Percentiles rank a stretch among this genome's conserved stretches.
Evolutionary conservation across 2,329 filamentous ascomycete genomes (phyloP).

Genomic region (Periglandula ipomoeae): DNA sequence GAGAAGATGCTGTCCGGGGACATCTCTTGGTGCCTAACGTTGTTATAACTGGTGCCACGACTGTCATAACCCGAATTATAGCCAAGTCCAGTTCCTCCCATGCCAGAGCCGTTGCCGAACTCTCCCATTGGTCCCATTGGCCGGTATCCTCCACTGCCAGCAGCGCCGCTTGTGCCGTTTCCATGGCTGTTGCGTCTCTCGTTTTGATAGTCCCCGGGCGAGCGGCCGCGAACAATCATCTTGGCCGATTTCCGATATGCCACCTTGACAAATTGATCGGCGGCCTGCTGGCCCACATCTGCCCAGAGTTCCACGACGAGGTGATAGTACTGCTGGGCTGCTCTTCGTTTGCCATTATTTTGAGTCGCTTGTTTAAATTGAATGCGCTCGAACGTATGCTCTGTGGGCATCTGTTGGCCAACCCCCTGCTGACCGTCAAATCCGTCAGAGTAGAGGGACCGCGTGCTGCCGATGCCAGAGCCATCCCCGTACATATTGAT

Average conservation of each 20-base stretch:
- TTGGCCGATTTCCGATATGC: slow-evolving; percentile 65
- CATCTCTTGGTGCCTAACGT: slow-evolving; percentile 39
- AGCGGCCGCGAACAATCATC: slow-evolving; percentile 80
- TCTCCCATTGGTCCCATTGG: slow-evolving; percentile 18
- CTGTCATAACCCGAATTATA: slow-evolving; percentile 19
- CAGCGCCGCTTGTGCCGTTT: slow-evolving; percentile 58
- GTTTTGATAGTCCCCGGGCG: slow-evolving; percentile 71
- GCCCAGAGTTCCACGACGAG: slow-evolving; percentile 79
- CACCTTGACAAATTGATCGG: slow-evolving; percentile 57
- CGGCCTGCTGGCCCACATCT: slow-evolving; percentile 45
- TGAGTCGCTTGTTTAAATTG: slow-evolving; percentile 92
- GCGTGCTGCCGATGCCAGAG: slow-evolving; percentile 12
- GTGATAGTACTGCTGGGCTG: slow-evolving; percentile 87
- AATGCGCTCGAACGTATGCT: slow-evolving; percentile 73
- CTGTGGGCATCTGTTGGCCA: slow-evolving; percentile 34
- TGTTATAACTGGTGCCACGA: slow-evolving; percentile 28
- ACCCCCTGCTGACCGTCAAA: slow-evolving; percentile 22
- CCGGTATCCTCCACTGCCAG: slow-evolving; percentile 43
- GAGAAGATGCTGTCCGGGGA: slow-evolving; percentile 39
- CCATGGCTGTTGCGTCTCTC: slow-evolving; percentile 59
- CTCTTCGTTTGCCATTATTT: slow-evolving; percentile 85
- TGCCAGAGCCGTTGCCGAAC: slow-evolving; percentile 24
- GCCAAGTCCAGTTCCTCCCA: slow-evolving; percentile 21
- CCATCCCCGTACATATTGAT: slow-evolving; percentile 36
- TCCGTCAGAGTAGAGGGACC: slow-evolving; percentile 32